Evolutionary conservation across 495 filamentous ascomycete genomes (phyloP).

Genomic region (Hypoxylon rickii): DNA sequence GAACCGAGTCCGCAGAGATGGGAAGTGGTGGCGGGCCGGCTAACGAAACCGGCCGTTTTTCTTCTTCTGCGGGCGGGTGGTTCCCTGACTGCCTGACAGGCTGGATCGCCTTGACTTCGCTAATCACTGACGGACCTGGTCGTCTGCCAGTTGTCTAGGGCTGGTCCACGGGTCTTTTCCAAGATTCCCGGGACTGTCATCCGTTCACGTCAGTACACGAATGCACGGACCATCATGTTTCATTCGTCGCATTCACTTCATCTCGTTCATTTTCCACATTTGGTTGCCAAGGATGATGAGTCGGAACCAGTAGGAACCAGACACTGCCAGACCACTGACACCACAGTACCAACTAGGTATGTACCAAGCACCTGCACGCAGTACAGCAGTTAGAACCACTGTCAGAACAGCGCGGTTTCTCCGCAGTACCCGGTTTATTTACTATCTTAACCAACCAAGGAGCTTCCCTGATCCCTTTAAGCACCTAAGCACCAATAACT

Average conservation of each 20-base stretch:
- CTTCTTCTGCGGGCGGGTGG: neutral
- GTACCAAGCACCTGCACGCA: too few relatives aligned
- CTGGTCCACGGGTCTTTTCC: too few relatives aligned
- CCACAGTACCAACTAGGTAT: too few relatives aligned
- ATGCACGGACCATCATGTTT: slow-evolving; percentile 21
- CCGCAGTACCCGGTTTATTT: slow-evolving; percentile 19
- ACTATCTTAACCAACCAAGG: slow-evolving; percentile 18
- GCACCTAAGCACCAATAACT: neutral
- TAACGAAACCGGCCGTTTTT: slow-evolving; percentile 13
- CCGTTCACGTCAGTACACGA: slow-evolving; percentile 18
- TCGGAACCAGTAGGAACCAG: too few relatives aligned
- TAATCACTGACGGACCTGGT: too few relatives aligned
- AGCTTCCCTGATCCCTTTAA: neutral
- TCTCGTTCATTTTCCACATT: neutral
- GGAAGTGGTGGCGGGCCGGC: slow-evolving; percentile 5
- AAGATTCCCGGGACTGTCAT: slow-evolving; percentile 7
- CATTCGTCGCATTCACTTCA: neutral
- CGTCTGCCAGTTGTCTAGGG: too few relatives aligned
- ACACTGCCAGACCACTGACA: too few relatives aligned
- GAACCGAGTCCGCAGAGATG: too few relatives aligned
- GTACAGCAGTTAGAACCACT: too few relatives aligned
- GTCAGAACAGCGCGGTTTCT: slow-evolving; percentile 17
- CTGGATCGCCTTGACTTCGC: too few relatives aligned
- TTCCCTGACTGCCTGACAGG: neutral
- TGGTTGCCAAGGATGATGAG: slow-evolving; percentile 19